Conservation (phyloP, 345 rosid genomes). For the Syzygium aromaticum region DNA sequence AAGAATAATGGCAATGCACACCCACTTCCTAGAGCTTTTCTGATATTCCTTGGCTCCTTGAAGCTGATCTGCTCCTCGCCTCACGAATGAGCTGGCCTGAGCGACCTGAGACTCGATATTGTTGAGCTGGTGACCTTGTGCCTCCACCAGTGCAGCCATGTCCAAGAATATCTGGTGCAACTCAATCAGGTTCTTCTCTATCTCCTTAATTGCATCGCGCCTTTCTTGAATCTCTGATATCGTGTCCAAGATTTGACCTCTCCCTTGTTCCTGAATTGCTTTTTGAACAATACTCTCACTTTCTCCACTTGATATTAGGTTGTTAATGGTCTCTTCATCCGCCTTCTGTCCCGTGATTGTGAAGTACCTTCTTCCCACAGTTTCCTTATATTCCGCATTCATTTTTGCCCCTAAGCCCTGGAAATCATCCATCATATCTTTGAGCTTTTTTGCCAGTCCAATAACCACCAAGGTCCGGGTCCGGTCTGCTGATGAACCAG, state of each 20-base stretch:
- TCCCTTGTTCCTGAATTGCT: conserved; percentile 85
- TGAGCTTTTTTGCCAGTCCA: conserved; percentile 69
- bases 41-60: conserved; percentile 63
- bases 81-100: conserved; percentile 72
- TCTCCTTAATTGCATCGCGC: conserved; percentile 74
- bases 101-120: conserved; percentile 76
- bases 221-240: conserved; percentile 87
- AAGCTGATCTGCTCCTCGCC: conserved; percentile 62
- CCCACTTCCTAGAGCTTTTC: conserved; percentile 76
- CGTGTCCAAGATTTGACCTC: conserved; percentile 75
- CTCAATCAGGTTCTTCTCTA: conserved; percentile 74
- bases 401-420: conserved; percentile 50
- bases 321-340: conserved; percentile 71
- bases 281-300: conserved; percentile 75
- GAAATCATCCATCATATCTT: conserved; percentile 69
- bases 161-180: conserved; percentile 82
- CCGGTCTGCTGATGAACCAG: conserved; percentile 72
- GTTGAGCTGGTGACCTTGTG: conserved; percentile 82
- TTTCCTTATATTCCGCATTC: conserved; percentile 60
- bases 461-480: conserved; percentile 72
- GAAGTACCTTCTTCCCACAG: conserved; percentile 70
- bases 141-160: conserved; percentile 81
- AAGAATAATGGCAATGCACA: conserved; percentile 47
- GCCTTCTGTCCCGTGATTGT: conserved; percentile 69
- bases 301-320: conserved; percentile 72